phyloP scores from a whole-genome alignment of 192 early-diverging fungal species.

The Linnemannia schmuckeri region DNA sequence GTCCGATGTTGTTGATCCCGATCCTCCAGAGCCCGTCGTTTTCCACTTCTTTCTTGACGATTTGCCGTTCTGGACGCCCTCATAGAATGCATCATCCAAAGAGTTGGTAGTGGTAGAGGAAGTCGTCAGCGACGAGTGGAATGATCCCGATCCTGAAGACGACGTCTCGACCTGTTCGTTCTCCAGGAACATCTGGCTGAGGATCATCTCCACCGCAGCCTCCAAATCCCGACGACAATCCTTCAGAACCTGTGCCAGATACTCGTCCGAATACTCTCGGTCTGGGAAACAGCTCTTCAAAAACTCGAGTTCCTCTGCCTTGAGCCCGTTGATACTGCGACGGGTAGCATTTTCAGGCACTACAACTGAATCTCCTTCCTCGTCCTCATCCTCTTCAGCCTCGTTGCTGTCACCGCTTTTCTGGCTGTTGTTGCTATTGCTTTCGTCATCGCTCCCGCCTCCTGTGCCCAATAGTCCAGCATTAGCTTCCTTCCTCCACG shows the following conservation, averaged over 20 bases:
- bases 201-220: conserved; percentile 36
- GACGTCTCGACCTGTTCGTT: conserved; percentile 51
- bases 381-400: background rate
- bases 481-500: conserved; percentile 20
- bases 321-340: conserved; percentile 9
- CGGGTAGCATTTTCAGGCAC: background rate
- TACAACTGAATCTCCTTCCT: background rate
- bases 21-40: background rate
- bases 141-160: conserved; percentile 41
- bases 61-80: conserved; percentile 4
- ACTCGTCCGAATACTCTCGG: conserved; percentile 42
- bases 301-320: conserved; percentile 42
- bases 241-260: conserved; percentile 32
- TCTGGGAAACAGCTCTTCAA: conserved; percentile 51
- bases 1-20: background rate
- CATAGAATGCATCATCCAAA: conserved; percentile 40
- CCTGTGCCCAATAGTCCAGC: background rate
- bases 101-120: conserved; percentile 22
- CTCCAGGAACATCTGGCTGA: conserved; percentile 55
- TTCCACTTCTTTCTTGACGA: conserved; percentile 23
- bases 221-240: conserved; percentile 37
- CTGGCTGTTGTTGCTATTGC: background rate
- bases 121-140: conserved; percentile 11
- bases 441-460: background rate
- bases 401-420: background rate